A percentile compares a stretch with the other conserved stretches of the same genome.
These are phyloP conservation scores for Ettlia oleoabundans DNA, from an alignment of 139 green algal species.

Conservation along the genomic window DNA sequence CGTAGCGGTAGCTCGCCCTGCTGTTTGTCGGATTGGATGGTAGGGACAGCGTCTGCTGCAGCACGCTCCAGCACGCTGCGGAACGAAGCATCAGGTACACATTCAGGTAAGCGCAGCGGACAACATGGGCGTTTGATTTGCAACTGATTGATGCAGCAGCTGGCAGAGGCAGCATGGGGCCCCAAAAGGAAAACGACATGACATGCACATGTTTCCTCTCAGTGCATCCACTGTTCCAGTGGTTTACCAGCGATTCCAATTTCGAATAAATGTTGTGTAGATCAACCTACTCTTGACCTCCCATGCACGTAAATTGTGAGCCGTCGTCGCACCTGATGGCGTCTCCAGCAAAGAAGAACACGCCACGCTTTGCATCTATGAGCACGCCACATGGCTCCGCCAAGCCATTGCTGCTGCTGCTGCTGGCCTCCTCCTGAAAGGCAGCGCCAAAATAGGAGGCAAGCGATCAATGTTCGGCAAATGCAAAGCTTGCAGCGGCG, in stretches of 20 bases:
- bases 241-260: too few species aligned
- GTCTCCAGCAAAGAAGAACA: conserved; percentile 50
- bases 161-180: too few species aligned
- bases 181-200: too few species aligned
- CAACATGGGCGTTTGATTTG: too few species aligned
- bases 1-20: conserved; percentile 13
- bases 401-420: conserved; percentile 19
- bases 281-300: too few species aligned
- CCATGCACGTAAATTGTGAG: too few species aligned
- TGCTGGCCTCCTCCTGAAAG: neutral
- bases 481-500: neutral
- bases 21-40: conserved; percentile 43
- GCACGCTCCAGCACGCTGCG: conserved; percentile 27
- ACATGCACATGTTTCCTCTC: too few species aligned
- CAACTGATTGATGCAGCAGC: too few species aligned
- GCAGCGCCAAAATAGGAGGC: neutral
- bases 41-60: conserved; percentile 30
- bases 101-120: too few species aligned
- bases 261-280: too few species aligned
- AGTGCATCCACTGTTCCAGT: too few species aligned
- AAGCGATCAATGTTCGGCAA: too few species aligned
- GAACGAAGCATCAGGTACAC: neutral
- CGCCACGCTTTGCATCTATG: conserved; percentile 39
- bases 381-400: conserved; percentile 27
- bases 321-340: conserved; percentile 26